Percentiles rank a stretch among this genome's conserved stretches.
Conservation (phyloP, 192 early-diverging fungal species). For the Linnemannia exigua region DNA sequence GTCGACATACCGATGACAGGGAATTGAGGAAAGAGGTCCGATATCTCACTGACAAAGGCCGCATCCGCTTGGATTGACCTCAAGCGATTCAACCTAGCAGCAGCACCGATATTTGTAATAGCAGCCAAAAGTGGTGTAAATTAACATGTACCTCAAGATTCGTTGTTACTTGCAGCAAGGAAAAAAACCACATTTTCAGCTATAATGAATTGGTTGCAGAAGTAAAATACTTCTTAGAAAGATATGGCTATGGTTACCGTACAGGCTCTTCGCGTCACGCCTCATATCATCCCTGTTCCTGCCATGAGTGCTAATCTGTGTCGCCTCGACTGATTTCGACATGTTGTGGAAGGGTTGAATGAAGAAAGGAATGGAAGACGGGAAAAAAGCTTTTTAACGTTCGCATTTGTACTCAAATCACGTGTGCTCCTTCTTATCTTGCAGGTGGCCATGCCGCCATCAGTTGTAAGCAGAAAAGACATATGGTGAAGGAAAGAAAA, state of each 20-base stretch:
- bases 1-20: conserved; percentile 68
- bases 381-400: too few species aligned
- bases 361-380: not conserved
- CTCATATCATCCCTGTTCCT: conserved; percentile 52
- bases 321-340: conserved; percentile 10
- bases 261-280: conserved; percentile 49
- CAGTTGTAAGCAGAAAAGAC: not conserved
- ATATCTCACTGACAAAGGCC: conserved; percentile 74
- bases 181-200: not conserved
- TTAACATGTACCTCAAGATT: too few species aligned
- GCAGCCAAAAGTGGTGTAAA: too few species aligned
- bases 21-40: conserved; percentile 66
- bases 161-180: not conserved
- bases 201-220: too few species aligned
- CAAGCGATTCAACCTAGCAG: conserved; percentile 77
- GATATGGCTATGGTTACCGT: conserved; percentile 1
- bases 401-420: not conserved
- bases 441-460: too few species aligned
- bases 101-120: not conserved
- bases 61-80: conserved; percentile 85
- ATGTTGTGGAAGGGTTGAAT: conserved; percentile 15
- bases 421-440: too few species aligned
- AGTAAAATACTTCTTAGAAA: not conserved
- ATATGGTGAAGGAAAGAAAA: not conserved
- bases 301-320: conserved; percentile 29